Percentiles rank a stretch among this genome's conserved stretches.
phyloP scores from a whole-genome alignment of 192 early-diverging fungal species.

The Podila epicladia region DNA sequence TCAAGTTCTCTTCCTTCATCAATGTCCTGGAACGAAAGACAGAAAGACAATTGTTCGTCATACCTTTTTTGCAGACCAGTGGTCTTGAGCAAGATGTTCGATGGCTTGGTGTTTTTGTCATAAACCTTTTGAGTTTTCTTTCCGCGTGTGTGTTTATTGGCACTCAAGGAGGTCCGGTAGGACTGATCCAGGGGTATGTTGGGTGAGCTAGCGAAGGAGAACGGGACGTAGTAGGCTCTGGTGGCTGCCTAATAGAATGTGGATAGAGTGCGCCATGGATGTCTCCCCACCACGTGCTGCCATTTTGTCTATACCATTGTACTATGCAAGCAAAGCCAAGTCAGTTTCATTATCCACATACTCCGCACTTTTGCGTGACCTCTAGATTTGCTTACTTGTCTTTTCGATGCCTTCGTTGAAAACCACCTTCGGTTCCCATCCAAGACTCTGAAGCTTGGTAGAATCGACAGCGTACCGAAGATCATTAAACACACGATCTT shows the following conservation, averaged over 20 bases:
- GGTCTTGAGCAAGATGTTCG: too few species aligned
- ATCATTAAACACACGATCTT: slow-evolving; percentile 84
- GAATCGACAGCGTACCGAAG: slow-evolving; percentile 78
- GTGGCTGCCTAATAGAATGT: slow-evolving; percentile 54
- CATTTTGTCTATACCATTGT: slow-evolving; percentile 63
- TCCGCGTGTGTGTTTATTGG: too few species aligned
- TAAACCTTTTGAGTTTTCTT: too few species aligned
- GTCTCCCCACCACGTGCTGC: slow-evolving; percentile 69
- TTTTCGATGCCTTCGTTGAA: slow-evolving; percentile 72
- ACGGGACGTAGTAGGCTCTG: not conserved
- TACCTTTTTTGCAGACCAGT: too few species aligned
- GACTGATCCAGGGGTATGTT: not conserved
- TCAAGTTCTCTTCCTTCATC: too few species aligned
- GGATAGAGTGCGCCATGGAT: slow-evolving; percentile 64
- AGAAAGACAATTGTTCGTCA: too few species aligned
- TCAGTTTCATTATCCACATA: not conserved
- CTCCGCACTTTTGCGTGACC: too few species aligned
- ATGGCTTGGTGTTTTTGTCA: too few species aligned
- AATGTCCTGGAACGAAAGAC: too few species aligned
- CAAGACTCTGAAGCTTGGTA: slow-evolving; percentile 70
- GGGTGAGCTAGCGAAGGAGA: not conserved
- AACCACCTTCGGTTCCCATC: slow-evolving; percentile 69
- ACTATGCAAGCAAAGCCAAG: slow-evolving; percentile 40
- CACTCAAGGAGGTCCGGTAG: not conserved
- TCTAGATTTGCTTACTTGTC: slow-evolving; percentile 63